Conservation (phyloP, 768 basidiomycete species). For the Tubosaeta sp. region DNA sequence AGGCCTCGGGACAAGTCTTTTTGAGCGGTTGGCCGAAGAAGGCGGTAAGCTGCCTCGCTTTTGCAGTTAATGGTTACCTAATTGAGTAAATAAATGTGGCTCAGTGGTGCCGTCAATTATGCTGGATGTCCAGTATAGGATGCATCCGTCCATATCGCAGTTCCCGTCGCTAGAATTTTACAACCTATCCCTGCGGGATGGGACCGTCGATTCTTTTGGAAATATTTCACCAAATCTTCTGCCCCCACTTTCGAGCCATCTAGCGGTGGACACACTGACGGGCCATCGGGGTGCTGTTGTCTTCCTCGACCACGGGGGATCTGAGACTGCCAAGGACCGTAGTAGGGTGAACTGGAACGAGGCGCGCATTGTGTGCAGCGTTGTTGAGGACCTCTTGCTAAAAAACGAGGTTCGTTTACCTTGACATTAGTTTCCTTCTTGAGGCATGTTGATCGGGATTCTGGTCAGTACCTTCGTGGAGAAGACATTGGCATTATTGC, state of each 20-base stretch:
- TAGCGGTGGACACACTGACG: conserved; percentile 33
- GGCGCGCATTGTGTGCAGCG: conserved; percentile 68
- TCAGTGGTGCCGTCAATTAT: conserved; percentile 83
- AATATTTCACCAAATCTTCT: conserved; percentile 44
- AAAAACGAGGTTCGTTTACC: conserved; percentile 61
- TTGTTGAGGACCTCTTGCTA: conserved; percentile 78
- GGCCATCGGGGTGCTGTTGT: conserved; percentile 59
- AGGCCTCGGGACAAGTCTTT: conserved; percentile 77
- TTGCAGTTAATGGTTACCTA: background rate
- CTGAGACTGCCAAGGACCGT: conserved; percentile 62
- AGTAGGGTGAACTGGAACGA: conserved; percentile 79
- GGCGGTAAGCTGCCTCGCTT: conserved; percentile 48
- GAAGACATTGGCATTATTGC: conserved; percentile 89
- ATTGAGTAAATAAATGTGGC: conserved; percentile 7
- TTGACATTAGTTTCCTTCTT: background rate
- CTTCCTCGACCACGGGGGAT: conserved; percentile 76
- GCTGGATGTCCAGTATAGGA: conserved; percentile 93
- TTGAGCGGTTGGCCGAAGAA: conserved; percentile 86
- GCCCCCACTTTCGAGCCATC: conserved; percentile 60
- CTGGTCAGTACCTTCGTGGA: conserved; percentile 52
- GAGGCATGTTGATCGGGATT: conserved; percentile 6
- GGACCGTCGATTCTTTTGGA: conserved; percentile 57
- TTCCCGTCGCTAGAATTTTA: conserved; percentile 90
- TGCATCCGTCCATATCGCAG: conserved; percentile 86
- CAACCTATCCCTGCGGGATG: conserved; percentile 61